Percentiles rank a stretch among this genome's conserved stretches.
Conservation (phyloP, 768 basidiomycete genomes). For the Suillus spraguei region DNA sequence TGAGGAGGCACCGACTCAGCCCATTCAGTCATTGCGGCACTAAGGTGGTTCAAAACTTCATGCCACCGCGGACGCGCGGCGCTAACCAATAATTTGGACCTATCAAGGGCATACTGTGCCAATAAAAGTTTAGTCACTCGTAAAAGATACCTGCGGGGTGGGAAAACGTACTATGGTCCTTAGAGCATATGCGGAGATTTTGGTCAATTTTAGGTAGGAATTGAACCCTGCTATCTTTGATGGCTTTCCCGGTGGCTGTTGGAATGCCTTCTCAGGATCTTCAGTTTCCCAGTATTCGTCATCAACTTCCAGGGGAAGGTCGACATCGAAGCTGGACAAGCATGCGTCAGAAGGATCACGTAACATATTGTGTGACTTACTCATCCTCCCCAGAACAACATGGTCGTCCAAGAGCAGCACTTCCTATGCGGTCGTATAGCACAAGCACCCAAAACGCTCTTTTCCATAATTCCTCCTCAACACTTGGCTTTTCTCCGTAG, state of each 20-base stretch:
- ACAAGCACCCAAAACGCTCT: constrained; percentile 77
- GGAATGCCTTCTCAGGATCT: constrained; percentile 54
- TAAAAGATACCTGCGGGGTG: constrained; percentile 7
- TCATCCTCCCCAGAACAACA: constrained; percentile 66
- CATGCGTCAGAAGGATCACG: constrained; percentile 12
- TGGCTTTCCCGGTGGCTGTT: constrained; percentile 65
- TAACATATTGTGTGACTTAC: constrained; percentile 38
- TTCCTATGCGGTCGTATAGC: constrained; percentile 58
- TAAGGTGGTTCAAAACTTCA: constrained; percentile 66
- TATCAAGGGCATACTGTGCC: constrained; percentile 71
- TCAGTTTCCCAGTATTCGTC: constrained; percentile 74
- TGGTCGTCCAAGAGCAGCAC: constrained; percentile 55
- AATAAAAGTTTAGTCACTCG: constrained; percentile 10
- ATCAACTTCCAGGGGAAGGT: constrained; percentile 81
- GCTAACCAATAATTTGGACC: constrained; percentile 55
- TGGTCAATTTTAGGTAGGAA: constrained; percentile 62
- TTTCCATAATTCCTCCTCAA: constrained; percentile 76
- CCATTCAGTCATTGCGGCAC: constrained; percentile 74
- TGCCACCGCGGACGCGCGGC: constrained; percentile 55
- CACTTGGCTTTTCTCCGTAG: constrained; percentile 46
- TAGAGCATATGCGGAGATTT: constrained; percentile 69
- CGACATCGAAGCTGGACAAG: constrained; percentile 74
- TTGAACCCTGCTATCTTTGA: constrained; percentile 64
- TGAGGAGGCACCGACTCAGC: constrained; percentile 67
- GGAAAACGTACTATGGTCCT: constrained; percentile 61